Evolutionary conservation across 2,329 filamentous ascomycete species (phyloP), one percentile per base, ranked within the genome.

Genomic region (Colletotrichum magnum): DNA sequence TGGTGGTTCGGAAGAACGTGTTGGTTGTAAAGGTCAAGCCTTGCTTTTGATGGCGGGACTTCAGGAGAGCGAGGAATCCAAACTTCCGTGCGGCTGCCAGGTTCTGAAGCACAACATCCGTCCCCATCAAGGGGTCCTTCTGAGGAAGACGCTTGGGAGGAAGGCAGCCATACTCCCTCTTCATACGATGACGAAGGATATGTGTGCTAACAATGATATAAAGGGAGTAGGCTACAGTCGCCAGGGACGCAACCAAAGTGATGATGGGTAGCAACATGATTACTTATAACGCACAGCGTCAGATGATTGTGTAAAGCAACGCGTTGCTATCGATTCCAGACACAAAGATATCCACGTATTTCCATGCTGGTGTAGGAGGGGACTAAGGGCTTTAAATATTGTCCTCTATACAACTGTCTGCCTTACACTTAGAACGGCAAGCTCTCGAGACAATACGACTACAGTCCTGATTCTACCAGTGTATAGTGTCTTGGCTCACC

Each of bases 11-110:
- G 5, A 65, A 36, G 48, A 45, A 60, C 18, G 63, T 65, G 48
- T 65, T 53, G 12, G 63, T 65, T 26, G 63, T 65, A 15, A 65
- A 65, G 3, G 63, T 65, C 56, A 60, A 47, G 12, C 63, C 63
- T 9, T 65, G 56, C 18, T 51, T 47, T 6, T 47, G 24, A 36
- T 65, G 63, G 15, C 56, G 63, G 9, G 24, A 60, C 41, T 65
- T 52, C 18, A 60, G 21, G n/a, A 65, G n/a, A 24, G 56, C 56
- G 5, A 65, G 63, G 15, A 65, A 65, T 12, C 47, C 48, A 16
- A 60, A 60, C 12, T 60, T 65, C 39, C 50, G 53, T 5, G 63
- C 63, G 36, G 63, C 63, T 39, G 56, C 56, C 36, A 65, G 26
- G 5, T 60, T 65, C 26, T 65, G 63, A 6, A 65, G 24, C 9